Conservation (phyloP, 805 yeast species). For the Yamadazyma philogaea region DNA sequence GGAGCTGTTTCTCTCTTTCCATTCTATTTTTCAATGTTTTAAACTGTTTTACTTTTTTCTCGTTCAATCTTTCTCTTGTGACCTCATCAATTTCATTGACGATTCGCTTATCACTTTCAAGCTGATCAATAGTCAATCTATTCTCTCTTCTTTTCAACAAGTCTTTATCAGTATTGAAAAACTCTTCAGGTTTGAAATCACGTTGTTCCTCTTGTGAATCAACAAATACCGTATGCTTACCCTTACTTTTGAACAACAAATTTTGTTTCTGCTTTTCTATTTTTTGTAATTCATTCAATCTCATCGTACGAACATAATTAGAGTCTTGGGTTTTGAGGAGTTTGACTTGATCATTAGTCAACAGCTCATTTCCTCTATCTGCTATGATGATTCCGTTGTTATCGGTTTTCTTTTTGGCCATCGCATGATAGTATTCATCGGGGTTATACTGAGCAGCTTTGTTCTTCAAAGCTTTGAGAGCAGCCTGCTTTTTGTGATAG, state of each 20-base stretch:
- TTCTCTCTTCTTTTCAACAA: conserved; percentile 66
- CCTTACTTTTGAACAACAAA: conserved; percentile 52
- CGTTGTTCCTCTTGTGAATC: conserved; percentile 56
- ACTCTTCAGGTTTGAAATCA: conserved; percentile 58
- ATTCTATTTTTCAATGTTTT: conserved; percentile 60
- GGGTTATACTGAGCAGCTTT: conserved; percentile 79
- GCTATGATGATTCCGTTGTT: conserved; percentile 62
- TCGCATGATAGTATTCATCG: conserved; percentile 95
- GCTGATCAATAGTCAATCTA: conserved; percentile 61
- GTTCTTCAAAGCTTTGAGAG: conserved; percentile 64
- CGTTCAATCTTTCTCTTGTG: conserved; percentile 36
- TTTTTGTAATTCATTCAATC: conserved; percentile 64
- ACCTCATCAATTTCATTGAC: conserved; percentile 23
- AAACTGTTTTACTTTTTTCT: conserved; percentile 59
- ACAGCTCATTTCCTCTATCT: conserved; percentile 60
- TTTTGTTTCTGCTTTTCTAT: conserved; percentile 54
- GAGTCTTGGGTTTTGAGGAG: conserved; percentile 88
- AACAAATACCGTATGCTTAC: conserved; percentile 84
- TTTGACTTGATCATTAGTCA: conserved; percentile 73
- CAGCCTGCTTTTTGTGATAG: conserved; percentile 57
- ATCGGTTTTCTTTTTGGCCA: conserved; percentile 72
- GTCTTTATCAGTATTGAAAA: conserved; percentile 67
- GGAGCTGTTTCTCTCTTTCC: conserved; percentile 67
- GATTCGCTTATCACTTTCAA: conserved; percentile 39
- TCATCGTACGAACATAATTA: conserved; percentile 75